Percentiles rank a stretch among this genome's conserved stretches.
These are phyloP conservation scores for Cucumis cinereus DNA, from an alignment of 306 rosid genomes.

Conservation along the genomic window DNA sequence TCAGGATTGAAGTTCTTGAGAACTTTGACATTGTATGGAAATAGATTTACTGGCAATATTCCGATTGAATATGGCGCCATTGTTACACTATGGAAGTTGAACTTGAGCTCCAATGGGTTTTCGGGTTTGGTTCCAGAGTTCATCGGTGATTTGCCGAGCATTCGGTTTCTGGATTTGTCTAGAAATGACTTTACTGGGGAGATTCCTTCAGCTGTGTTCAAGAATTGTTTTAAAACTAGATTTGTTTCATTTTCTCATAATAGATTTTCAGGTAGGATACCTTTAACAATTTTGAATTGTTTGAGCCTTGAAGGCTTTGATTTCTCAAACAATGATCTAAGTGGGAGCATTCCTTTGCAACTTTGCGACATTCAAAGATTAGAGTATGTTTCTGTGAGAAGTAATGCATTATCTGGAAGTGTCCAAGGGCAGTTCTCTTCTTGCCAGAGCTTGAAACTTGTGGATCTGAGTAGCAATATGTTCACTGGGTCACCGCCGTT, in stretches of 20 bases:
- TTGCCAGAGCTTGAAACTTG: constrained; percentile 50
- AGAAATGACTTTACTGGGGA: constrained; percentile 67
- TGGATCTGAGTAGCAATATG: constrained; percentile 71
- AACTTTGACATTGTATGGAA: constrained; percentile 73
- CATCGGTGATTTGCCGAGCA: constrained; percentile 64
- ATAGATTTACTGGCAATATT: constrained; percentile 54
- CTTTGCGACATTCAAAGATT: constrained; percentile 61
- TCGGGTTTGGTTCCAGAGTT: constrained; percentile 83
- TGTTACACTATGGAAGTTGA: constrained; percentile 77
- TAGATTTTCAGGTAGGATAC: constrained; percentile 55
- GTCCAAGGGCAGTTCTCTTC: constrained; percentile 31
- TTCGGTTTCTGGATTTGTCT: constrained; percentile 83
- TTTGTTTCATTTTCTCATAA: constrained; percentile 75
- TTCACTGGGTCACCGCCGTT: constrained; percentile 65
- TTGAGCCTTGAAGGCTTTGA: constrained; percentile 83
- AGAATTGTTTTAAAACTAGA: constrained; percentile 59
- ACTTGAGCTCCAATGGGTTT: constrained; percentile 72
- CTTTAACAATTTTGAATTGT: constrained; percentile 60
- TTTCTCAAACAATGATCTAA: constrained; percentile 76
- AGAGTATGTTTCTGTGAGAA: constrained; percentile 53
- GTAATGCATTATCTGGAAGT: constrained; percentile 65
- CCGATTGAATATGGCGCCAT: constrained; percentile 56
- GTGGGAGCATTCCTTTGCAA: constrained; percentile 49
- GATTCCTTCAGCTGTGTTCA: constrained; percentile 72
- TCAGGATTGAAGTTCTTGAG: constrained; percentile 69